A percentile compares a stretch with the other conserved stretches of the same genome.
Evolutionary conservation across 2,329 filamentous ascomycete species (phyloP).

Genomic region (Verticillium albo-atrum): DNA sequence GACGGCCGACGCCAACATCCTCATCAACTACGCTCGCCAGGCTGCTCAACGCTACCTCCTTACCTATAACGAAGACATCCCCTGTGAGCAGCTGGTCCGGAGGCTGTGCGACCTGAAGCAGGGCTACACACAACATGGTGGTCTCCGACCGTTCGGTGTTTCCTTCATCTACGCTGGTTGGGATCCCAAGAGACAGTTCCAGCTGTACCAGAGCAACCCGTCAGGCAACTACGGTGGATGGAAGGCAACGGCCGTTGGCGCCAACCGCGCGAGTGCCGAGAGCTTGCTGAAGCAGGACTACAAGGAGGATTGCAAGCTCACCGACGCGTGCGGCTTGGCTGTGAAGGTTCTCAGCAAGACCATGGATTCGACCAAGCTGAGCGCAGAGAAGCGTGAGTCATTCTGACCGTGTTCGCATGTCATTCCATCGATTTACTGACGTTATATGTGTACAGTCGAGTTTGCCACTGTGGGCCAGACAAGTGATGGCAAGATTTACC

Average conservation of each 20-base stretch:
- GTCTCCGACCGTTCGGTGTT: conserved; percentile 94
- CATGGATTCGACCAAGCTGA: conserved; percentile 98
- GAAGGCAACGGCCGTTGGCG: conserved; percentile 97
- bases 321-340: conserved; percentile 94
- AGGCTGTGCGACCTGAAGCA: conserved; percentile 97
- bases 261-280: conserved; percentile 96
- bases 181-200: conserved; percentile 93
- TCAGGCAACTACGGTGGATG: conserved; percentile 98
- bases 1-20: conserved; percentile 99
- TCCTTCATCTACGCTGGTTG: conserved; percentile 99
- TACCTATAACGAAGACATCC: conserved; percentile 99
- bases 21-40: conserved; percentile 99
- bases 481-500: conserved; percentile 93
- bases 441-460: conserved; percentile 61
- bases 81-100: conserved; percentile 96
- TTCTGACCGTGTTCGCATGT: conserved; percentile 10
- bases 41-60: conserved; percentile 95
- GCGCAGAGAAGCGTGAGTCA: conserved; percentile 94
- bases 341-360: conserved; percentile 99
- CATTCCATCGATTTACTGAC: conserved; percentile 7
- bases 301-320: conserved; percentile 94
- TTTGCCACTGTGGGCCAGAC: conserved; percentile 98
- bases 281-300: conserved; percentile 98
- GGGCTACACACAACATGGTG: conserved; percentile 98
- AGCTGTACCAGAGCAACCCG: conserved; percentile 98